Conservation (phyloP, 164 flowering plant species). For the Cinnamomum micranthum region DNA sequence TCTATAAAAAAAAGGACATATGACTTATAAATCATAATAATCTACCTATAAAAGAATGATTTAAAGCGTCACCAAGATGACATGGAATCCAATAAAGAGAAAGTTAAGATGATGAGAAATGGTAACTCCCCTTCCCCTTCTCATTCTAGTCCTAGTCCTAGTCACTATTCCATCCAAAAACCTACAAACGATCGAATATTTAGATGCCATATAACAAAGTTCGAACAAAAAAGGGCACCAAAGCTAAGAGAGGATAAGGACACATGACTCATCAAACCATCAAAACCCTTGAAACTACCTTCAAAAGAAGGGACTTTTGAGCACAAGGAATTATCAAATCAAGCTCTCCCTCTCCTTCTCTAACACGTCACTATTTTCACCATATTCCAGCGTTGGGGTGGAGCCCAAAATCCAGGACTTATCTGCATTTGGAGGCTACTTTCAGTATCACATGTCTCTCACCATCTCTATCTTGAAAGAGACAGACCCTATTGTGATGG, state of each 20-base stretch:
- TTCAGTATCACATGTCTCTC: not conserved
- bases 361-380: not conserved
- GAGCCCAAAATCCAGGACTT: not conserved
- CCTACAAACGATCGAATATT: not conserved
- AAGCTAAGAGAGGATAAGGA: not conserved
- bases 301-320: not conserved
- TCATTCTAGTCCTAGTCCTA: not conserved
- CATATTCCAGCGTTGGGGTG: not conserved
- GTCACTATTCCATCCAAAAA: not conserved
- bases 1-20: too few relatives aligned
- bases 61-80: not conserved
- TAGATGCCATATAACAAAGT: not conserved
- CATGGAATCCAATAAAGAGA: not conserved
- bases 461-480: not conserved
- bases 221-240: not conserved
- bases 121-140: not conserved
- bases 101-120: not conserved
- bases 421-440: not conserved
- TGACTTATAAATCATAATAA: too few relatives aligned
- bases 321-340: not conserved
- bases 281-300: not conserved
- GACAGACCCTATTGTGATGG: not conserved
- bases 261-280: not conserved
- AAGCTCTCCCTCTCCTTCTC: not conserved
- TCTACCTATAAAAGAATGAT: too few relatives aligned